These are phyloP conservation scores for Kazachstania sp. DNA, from an alignment of 1,139 yeast species.

Conservation along the genomic window DNA sequence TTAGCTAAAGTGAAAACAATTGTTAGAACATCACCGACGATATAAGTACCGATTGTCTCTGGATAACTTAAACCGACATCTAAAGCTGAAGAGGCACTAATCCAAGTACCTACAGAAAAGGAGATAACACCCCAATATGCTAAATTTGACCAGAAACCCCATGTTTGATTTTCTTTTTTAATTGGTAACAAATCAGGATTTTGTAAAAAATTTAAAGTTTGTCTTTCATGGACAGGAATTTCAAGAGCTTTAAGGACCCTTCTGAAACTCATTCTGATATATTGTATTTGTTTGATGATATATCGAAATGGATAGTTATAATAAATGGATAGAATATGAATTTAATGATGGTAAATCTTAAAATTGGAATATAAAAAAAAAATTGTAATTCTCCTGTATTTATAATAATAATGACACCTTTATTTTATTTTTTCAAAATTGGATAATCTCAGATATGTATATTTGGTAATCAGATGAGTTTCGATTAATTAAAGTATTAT, in stretches of 20 bases:
- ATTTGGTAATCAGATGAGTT: too few species aligned
- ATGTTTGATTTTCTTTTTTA: constrained; percentile 30
- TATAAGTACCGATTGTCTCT: constrained; percentile 36
- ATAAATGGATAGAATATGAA: too few species aligned
- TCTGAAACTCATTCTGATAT: background rate
- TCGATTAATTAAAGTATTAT: too few species aligned
- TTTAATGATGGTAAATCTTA: too few species aligned
- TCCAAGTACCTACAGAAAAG: constrained; percentile 36
- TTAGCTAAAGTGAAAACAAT: constrained; percentile 34
- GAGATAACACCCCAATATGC: constrained; percentile 38
- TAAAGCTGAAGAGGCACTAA: constrained; percentile 36
- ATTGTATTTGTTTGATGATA: background rate
- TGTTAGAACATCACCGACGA: constrained; percentile 38
- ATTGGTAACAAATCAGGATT: constrained; percentile 36
- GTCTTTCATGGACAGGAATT: constrained; percentile 30
- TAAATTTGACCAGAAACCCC: constrained; percentile 38
- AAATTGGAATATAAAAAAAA: too few species aligned
- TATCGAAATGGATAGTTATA: background rate
- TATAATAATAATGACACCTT: too few species aligned
- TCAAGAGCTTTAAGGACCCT: constrained; percentile 15
- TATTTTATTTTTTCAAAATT: too few species aligned
- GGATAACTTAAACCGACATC: constrained; percentile 36
- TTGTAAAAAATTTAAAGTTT: constrained; percentile 27
- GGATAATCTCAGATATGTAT: too few species aligned
- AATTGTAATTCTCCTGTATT: too few species aligned